Evolutionary conservation across 2,329 filamentous ascomycete species (phyloP).

Genomic region (Blastomyces gilchristii): DNA sequence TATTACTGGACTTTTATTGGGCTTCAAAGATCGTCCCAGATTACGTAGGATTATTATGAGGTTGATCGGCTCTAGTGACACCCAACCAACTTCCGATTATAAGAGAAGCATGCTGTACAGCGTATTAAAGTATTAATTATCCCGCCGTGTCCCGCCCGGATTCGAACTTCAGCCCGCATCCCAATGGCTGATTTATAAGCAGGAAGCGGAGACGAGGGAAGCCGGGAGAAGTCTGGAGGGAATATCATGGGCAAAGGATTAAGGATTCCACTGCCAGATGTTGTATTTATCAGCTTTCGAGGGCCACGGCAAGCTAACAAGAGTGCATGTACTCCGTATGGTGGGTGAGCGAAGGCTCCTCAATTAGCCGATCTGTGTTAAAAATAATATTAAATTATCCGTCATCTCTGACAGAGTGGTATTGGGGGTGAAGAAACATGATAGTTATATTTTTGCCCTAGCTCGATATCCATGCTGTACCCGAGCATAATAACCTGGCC

Average conservation of each 20-base stretch:
- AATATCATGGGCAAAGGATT: not conserved
- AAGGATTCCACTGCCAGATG: not conserved
- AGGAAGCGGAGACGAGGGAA: not conserved
- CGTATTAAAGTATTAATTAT: not conserved
- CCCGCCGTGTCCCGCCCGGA: not conserved
- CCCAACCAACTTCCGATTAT: not conserved
- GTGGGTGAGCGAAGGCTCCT: not conserved
- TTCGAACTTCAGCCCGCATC: not conserved
- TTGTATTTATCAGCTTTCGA: not conserved
- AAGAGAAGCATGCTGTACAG: too few species aligned
- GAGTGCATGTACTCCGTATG: too few species aligned
- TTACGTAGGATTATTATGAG: too few species aligned
- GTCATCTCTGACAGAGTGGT: too few species aligned
- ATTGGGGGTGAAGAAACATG: too few species aligned
- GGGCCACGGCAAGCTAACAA: not conserved
- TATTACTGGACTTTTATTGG: too few species aligned
- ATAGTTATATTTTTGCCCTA: too few species aligned
- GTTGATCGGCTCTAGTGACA: not conserved
- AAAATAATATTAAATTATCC: too few species aligned
- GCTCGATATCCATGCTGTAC: too few species aligned
- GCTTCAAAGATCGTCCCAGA: not conserved
- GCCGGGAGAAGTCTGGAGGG: not conserved
- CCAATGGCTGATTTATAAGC: conserved; percentile 5
- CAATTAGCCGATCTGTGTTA: too few species aligned
- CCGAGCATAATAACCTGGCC: too few species aligned